Evolutionary conservation across 345 rosid genomes (phyloP), one percentile per base, ranked within the genome.

Genomic region (Sonneratia caseolaris): DNA sequence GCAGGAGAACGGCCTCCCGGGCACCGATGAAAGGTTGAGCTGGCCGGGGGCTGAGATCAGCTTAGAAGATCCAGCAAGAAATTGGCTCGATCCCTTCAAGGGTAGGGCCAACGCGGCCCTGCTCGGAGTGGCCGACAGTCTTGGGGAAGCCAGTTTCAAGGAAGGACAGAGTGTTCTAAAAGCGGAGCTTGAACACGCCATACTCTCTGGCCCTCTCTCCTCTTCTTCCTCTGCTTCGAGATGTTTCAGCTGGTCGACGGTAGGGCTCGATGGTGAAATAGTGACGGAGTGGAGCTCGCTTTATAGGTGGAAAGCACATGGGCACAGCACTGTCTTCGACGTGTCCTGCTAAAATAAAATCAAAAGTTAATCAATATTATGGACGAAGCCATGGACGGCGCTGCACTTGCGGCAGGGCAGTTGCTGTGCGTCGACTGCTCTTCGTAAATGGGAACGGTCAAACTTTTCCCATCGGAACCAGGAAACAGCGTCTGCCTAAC

Each of bases 1-100:
- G 73, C 73, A 57, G 67, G 47, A 24, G 66, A 71, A 71, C 35
- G 67, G 61, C 61, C 68, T 71, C 67, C 38, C 12, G n/a, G 51
- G 13, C 1, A 19, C 73, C 7, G 53, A 68, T 42, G 45, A 42
- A 27, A 27, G 32, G 32, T 27, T 27, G 32, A 27, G 45, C n/a
- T 66, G 19, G 37, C 64, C 42, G 42, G 27, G 43, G 5, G 72
- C 59, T 35, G 73, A n/a, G 66, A 19, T 21, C 47, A 71, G 67
- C 36, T 71, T 56, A 7, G 32, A 32, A 21, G 73, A 36, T 2
- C 9, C 68, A 59, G 45, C 55, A 8, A 49, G 70, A 43, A 24
- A 49, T 19, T 68, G 70, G 53, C 59, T 62, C 35, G 73, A 37
- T 14, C 47, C 47, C 73, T 71, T 42, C 35, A 57, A 40, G 22